Conservation (phyloP, 2,329 filamentous ascomycete species). For the Pseudopyrenochaeta lycopersici region DNA sequence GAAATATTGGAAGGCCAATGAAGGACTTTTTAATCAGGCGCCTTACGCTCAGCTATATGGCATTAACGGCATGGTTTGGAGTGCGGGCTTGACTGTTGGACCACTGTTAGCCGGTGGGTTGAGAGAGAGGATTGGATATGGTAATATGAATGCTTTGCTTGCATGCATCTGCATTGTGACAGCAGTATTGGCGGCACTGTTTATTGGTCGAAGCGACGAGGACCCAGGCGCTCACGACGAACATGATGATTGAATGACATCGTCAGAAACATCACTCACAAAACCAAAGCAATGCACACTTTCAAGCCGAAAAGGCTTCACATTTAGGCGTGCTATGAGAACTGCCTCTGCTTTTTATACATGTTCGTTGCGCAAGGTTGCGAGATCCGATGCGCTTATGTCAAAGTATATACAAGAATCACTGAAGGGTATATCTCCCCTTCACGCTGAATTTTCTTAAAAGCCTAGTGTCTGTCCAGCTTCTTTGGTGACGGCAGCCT, state of each 20-base stretch:
- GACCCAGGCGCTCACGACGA: neutral
- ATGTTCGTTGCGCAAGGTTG: no score
- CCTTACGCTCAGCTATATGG: conserved; percentile 74
- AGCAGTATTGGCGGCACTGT: conserved; percentile 55
- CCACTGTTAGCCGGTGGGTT: conserved; percentile 65
- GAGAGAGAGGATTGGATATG: conserved; percentile 63
- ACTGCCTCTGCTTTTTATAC: neutral
- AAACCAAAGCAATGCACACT: neutral
- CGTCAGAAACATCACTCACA: neutral
- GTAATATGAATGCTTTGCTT: conserved; percentile 65
- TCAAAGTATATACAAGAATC: neutral
- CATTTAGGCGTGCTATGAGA: no score
- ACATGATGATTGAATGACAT: neutral
- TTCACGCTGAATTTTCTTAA: neutral
- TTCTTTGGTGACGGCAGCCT: conserved; percentile 52
- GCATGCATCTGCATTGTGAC: conserved; percentile 57
- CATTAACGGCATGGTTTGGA: conserved; percentile 70
- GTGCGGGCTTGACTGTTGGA: conserved; percentile 66
- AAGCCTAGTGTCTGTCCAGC: conserved; percentile 28
- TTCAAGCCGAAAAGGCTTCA: no score
- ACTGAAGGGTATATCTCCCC: neutral
- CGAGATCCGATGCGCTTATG: neutral
- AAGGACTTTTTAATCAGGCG: conserved; percentile 63
- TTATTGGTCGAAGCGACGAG: conserved; percentile 48
- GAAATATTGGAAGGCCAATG: conserved; percentile 64